phyloP scores from a whole-genome alignment of 371 early-diverging fungal species.

The Choanephora cucurbitarum region DNA sequence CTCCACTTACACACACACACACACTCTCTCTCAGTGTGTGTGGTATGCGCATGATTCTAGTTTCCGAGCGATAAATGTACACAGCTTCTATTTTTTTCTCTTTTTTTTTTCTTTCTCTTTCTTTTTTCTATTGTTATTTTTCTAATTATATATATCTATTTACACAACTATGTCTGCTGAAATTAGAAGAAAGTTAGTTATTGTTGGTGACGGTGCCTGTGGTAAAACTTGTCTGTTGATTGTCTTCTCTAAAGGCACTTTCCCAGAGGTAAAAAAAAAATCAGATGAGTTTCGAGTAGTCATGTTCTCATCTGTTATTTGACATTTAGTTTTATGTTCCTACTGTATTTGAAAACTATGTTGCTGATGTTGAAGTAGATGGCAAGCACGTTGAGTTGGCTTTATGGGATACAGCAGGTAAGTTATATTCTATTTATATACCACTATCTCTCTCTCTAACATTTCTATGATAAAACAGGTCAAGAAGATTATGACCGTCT shows the following conservation, averaged over 20 bases:
- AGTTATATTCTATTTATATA: background rate
- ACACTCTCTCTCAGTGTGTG: too few relatives aligned
- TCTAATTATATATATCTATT: too few relatives aligned
- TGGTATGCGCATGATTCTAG: too few relatives aligned
- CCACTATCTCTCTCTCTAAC: background rate
- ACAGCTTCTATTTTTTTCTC: too few relatives aligned
- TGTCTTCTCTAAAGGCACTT: conserved; percentile 88
- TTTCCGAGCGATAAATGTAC: too few relatives aligned
- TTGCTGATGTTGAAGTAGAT: conserved; percentile 82
- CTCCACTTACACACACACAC: too few relatives aligned
- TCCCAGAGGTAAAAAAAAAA: conserved; percentile 75
- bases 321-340: conserved; percentile 74
- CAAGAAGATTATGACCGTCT: conserved; percentile 90
- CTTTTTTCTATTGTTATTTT: too few relatives aligned
- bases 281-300: background rate
- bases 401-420: conserved; percentile 98
- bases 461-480: conserved; percentile 32
- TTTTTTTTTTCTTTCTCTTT: too few relatives aligned
- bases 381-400: conserved; percentile 47
- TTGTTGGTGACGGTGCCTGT: conserved; percentile 97
- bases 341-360: conserved; percentile 96
- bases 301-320: background rate
- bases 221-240: conserved; percentile 97
- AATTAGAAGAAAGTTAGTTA: conserved; percentile 92
- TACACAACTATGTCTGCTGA: too few relatives aligned